Base-by-base conservation (phyloP, 2,329 filamentous ascomycete genomes). In the Emmonsiellopsis sp. region DNA sequence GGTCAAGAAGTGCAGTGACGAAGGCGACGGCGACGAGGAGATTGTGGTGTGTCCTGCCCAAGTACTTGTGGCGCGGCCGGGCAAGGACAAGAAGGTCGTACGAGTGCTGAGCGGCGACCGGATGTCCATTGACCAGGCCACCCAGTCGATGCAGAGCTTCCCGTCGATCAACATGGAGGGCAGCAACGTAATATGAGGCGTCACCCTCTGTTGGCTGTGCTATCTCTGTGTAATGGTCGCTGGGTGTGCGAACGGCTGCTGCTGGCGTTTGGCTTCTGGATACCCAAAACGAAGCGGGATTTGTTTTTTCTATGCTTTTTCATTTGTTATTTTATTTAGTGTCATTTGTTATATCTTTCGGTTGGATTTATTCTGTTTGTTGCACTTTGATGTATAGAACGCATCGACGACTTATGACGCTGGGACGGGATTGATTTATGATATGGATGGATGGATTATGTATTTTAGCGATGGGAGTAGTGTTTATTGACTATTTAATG, bases 1-100 rank as follows among this genome's bases (percentile, higher is more conserved):
- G 14, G 88, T 97, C 62, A 95, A 95, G 75, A 94, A 93, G 75
- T 92, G 91, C 51, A 88, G 95, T 64, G 92, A 97, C 66, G 76
- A 78, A 42, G 93, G 91, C 27, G 80, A 86, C 51, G 92, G 91
- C 52, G 89, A 96, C 52, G 90, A 96, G 60, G 91, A 97, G 76
- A 88, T 95, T 58, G 91, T 97, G 46, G 89, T 98, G 44, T 95
- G 87, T 66, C 92, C 92, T 8, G 93, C 94, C 6, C 92, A 97
- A 70, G 93, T 98, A 37, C 80, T 97, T 56, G 82, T 96, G 43
- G 86, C 86, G 32, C 69, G 71, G 43, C 68, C 61, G 67, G 73
- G 62, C 68, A 78, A 74, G 59, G 72, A 70, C 37, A 71, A 68
- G 56, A 65, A 66, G 56, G 62, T 69, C 50, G 65, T 66, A 42